These are phyloP conservation scores for Russula sp. DNA, from an alignment of 768 basidiomycete species.

Conservation along the genomic window DNA sequence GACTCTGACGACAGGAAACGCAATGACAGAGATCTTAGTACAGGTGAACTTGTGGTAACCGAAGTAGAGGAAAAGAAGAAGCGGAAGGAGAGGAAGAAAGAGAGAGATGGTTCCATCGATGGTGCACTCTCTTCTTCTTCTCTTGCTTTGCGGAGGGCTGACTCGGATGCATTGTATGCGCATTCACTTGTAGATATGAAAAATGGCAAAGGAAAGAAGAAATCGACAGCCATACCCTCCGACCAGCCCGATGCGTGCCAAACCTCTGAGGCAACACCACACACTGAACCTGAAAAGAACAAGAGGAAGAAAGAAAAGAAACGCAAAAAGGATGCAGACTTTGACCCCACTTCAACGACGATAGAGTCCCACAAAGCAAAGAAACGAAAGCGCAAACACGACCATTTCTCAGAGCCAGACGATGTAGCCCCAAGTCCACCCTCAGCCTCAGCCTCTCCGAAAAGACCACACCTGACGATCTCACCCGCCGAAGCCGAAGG, in stretches of 20 bases:
- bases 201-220: conserved; percentile 1
- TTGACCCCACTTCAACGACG: conserved; percentile 34
- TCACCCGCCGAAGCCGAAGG: conserved; percentile 27
- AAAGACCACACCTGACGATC: conserved; percentile 28
- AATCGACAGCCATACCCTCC: not conserved
- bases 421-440: conserved; percentile 23
- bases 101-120: conserved; percentile 6
- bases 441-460: conserved; percentile 19
- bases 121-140: conserved; percentile 2
- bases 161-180: conserved; percentile 4
- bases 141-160: not conserved
- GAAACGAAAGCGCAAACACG: conserved; percentile 40
- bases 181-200: conserved; percentile 4
- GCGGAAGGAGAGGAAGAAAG: conserved; percentile 3
- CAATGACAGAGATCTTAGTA: not conserved
- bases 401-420: conserved; percentile 33
- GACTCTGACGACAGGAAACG: conserved; percentile 1
- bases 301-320: conserved; percentile 33
- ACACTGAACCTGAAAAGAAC: conserved; percentile 4
- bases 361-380: conserved; percentile 46
- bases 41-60: not conserved
- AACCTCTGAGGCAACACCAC: not conserved
- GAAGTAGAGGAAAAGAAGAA: conserved; percentile 2
- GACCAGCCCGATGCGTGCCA: conserved; percentile 7
- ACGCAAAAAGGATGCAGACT: conserved; percentile 23